phyloP scores from a whole-genome alignment of 2,329 filamentous ascomycete species.

The Calonectria leucothoes region DNA sequence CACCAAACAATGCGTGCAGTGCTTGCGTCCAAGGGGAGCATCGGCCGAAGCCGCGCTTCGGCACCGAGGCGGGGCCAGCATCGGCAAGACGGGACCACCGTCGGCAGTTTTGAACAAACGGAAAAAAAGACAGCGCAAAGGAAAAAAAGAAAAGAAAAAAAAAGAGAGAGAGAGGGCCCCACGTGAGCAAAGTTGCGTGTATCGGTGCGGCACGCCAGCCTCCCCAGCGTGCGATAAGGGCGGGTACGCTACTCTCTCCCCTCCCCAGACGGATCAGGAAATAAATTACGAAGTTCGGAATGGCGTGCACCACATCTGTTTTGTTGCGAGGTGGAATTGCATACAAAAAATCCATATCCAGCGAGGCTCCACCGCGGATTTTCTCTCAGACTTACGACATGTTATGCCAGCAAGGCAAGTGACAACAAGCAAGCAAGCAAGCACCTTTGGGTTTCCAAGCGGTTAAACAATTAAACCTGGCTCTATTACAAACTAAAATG shows the following conservation, averaged over 20 bases:
- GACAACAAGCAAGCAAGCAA: too few species aligned
- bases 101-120: neutral
- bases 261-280: neutral
- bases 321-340: neutral
- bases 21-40: too few species aligned
- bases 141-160: neutral
- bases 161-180: neutral
- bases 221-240: conserved; percentile 7
- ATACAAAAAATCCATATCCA: neutral
- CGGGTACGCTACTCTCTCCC: neutral
- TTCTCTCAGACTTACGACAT: neutral
- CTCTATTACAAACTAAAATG: neutral
- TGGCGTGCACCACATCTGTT: neutral
- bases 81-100: neutral
- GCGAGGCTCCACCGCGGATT: neutral
- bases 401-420: neutral
- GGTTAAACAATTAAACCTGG: neutral
- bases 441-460: neutral
- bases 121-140: neutral
- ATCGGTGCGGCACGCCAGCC: too few species aligned
- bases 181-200: neutral
- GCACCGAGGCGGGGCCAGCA: conserved; percentile 24
- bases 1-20: neutral
- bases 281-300: neutral
- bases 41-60: conserved; percentile 36